A percentile compares a stretch with the other conserved stretches of the same genome.
Conservation (phyloP, 192 early-diverging fungal species). For the Radiomyces spectabilis region DNA sequence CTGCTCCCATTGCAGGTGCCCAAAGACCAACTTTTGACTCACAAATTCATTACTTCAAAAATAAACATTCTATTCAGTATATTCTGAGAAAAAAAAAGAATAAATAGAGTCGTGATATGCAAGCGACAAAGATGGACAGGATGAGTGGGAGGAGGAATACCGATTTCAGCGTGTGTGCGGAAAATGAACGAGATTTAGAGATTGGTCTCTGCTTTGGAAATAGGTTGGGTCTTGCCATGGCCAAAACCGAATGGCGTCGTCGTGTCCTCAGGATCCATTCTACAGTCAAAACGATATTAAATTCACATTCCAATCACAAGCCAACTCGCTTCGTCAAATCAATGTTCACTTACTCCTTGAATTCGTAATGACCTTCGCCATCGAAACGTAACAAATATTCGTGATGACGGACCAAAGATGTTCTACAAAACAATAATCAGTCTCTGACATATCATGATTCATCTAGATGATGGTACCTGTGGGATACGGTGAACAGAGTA, state of each 20-base stretch:
- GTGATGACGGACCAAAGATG: constrained; percentile 41
- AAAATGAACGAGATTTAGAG: no score
- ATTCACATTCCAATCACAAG: not conserved
- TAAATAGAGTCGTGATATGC: no score
- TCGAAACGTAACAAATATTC: constrained; percentile 55
- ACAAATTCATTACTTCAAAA: no score
- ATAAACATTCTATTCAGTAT: no score
- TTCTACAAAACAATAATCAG: constrained; percentile 1
- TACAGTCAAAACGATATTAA: not conserved
- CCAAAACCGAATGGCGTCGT: constrained; percentile 40
- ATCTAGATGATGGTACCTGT: constrained; percentile 21
- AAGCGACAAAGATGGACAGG: no score
- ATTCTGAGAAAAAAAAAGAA: no score
- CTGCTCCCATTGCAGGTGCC: no score
- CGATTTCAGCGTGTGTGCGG: no score
- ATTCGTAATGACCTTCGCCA: constrained; percentile 56
- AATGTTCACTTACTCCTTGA: constrained; percentile 33
- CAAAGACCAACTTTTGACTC: no score
- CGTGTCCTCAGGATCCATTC: constrained; percentile 37
- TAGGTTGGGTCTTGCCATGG: constrained; percentile 41
- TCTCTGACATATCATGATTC: not conserved
- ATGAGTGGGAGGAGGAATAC: no score
- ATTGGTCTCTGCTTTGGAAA: constrained; percentile 32
- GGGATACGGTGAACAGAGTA: constrained; percentile 57
- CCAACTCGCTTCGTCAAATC: not conserved